Evolutionary conservation across 768 basidiomycete genomes (phyloP).

Genomic region (Boletus pseudopeckii): DNA sequence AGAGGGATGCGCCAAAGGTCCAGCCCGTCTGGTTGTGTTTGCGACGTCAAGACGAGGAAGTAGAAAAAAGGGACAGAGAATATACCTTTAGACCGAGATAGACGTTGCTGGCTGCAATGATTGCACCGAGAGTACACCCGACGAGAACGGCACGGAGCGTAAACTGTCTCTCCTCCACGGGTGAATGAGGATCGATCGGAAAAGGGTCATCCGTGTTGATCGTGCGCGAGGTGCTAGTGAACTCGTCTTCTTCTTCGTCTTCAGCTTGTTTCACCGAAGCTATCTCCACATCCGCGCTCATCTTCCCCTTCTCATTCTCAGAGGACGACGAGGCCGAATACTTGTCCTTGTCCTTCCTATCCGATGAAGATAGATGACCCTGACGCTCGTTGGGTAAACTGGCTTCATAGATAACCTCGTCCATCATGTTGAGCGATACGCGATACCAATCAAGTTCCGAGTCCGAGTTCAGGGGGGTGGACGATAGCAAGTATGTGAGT

Average conservation of each 20-base stretch:
- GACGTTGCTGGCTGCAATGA: conserved; percentile 61
- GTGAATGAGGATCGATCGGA: conserved; percentile 47
- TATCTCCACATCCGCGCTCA: neutral
- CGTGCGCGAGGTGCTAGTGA: neutral
- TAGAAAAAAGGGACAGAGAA: neutral
- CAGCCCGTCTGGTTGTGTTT: conserved; percentile 46
- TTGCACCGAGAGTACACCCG: conserved; percentile 48
- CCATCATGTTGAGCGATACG: neutral
- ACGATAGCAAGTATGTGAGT: neutral
- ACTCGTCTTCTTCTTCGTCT: neutral
- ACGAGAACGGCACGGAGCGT: conserved; percentile 51
- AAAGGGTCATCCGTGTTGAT: conserved; percentile 41
- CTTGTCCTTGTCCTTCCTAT: neutral
- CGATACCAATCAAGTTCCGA: neutral
- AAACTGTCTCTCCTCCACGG: conserved; percentile 43
- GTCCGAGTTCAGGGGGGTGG: neutral
- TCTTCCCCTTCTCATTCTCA: neutral
- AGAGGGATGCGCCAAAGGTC: conserved; percentile 61
- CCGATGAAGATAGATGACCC: neutral
- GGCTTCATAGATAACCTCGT: neutral
- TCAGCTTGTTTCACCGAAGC: neutral
- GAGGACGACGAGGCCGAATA: neutral
- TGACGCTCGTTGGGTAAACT: neutral
- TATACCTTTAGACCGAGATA: conserved; percentile 58
- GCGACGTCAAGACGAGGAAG: neutral